Evolutionary conservation across 2,329 filamentous ascomycete species (phyloP).

Genomic region (Elsinoe ampelina): DNA sequence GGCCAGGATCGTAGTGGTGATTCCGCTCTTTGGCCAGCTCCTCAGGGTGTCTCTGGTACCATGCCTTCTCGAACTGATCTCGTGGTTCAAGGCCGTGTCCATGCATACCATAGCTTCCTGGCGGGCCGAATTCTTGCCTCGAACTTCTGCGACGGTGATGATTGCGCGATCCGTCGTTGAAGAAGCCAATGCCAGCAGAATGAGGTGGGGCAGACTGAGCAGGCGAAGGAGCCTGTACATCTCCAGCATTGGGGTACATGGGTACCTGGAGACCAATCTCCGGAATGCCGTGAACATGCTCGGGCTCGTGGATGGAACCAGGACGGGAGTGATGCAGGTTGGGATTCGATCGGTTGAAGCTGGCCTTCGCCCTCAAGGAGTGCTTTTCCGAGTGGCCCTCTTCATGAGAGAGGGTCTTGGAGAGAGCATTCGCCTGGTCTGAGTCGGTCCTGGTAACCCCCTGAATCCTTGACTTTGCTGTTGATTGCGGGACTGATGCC

Average conservation of each 20-base stretch:
- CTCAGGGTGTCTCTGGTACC: constrained; percentile 88
- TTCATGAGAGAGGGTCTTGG: constrained; percentile 57
- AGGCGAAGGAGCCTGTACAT: constrained; percentile 91
- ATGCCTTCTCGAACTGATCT: constrained; percentile 81
- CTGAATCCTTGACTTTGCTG: constrained; percentile 74
- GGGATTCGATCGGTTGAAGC: constrained; percentile 40
- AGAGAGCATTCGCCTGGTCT: constrained; percentile 65
- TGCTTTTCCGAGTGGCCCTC: constrained; percentile 46
- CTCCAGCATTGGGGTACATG: constrained; percentile 84
- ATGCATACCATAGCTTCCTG: constrained; percentile 87
- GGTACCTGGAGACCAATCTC: constrained; percentile 88
- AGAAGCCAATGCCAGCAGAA: constrained; percentile 42
- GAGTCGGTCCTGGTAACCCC: constrained; percentile 86
- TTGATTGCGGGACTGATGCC: constrained; percentile 71
- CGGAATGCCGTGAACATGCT: constrained; percentile 73
- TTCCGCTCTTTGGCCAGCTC: constrained; percentile 69
- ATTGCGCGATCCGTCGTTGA: constrained; percentile 44
- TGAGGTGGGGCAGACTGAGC: constrained; percentile 43
- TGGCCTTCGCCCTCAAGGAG: constrained; percentile 53
- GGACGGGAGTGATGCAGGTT: constrained; percentile 41
- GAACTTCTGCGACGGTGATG: constrained; percentile 60
- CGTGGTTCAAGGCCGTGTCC: constrained; percentile 68
- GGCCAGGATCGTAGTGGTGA: constrained; percentile 51
- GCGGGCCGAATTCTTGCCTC: constrained; percentile 61
- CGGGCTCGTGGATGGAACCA: constrained; percentile 50